Conservation (phyloP, 2,329 filamentous ascomycete genomes). For the Cladosporium cucumerinum region DNA sequence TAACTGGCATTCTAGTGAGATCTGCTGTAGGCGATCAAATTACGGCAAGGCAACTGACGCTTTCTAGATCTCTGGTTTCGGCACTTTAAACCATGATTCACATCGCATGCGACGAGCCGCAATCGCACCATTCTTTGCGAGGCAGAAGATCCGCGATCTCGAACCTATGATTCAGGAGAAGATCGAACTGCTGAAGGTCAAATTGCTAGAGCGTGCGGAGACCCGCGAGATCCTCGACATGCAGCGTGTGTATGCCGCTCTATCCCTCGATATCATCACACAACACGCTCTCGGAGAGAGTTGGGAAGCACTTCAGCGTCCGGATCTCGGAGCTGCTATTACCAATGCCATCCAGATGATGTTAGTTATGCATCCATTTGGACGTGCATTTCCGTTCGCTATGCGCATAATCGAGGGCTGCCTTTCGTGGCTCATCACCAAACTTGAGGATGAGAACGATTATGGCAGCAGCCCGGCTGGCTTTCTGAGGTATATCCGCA, state of each 20-base stretch:
- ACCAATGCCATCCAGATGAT: neutral
- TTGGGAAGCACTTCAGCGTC: slow-evolving; percentile 1
- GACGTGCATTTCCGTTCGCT: neutral
- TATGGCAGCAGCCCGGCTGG: neutral
- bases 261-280: neutral
- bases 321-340: neutral
- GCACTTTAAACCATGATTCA: neutral
- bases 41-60: neutral
- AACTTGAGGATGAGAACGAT: neutral
- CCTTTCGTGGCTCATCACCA: neutral
- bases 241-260: slow-evolving; percentile 1
- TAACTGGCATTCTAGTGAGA: neutral
- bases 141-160: slow-evolving; percentile 2
- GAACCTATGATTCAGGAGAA: slow-evolving; percentile 4
- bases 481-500: neutral
- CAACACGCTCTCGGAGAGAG: slow-evolving; percentile 4
- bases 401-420: neutral
- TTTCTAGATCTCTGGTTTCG: neutral
- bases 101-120: neutral
- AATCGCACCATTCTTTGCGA: slow-evolving; percentile 3
- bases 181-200: neutral
- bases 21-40: too few relatives aligned
- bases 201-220: neutral
- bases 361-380: neutral
- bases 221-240: slow-evolving; percentile 1